Percentiles rank a stretch among this genome's conserved stretches.
phyloP scores from a whole-genome alignment of 345 rosid species.

The Acer saccharum region DNA sequence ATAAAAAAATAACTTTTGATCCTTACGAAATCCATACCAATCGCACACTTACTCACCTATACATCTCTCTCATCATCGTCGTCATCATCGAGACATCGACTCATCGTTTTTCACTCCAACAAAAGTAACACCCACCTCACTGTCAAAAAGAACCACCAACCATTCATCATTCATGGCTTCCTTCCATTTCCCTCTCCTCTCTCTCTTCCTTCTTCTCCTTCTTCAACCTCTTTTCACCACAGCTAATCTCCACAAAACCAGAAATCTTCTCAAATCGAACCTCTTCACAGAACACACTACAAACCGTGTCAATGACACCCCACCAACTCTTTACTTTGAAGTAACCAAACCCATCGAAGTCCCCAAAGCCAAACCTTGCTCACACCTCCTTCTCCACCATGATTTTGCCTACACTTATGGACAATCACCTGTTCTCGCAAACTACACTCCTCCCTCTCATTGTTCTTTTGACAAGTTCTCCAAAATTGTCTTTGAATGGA shows the following conservation, averaged over 20 bases:
- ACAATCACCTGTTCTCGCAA: slow-evolving; percentile 65
- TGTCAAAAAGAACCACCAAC: slow-evolving; percentile 1
- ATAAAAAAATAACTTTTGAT: too few species aligned
- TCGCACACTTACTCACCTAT: too few species aligned
- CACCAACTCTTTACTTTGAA: slow-evolving; percentile 73
- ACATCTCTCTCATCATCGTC: too few species aligned
- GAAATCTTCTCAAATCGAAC: slow-evolving; percentile 36
- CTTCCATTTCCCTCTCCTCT: slow-evolving; percentile 26
- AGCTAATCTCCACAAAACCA: slow-evolving; percentile 47
- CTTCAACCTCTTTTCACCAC: slow-evolving; percentile 26
- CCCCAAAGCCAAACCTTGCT: slow-evolving; percentile 51
- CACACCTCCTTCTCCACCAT: slow-evolving; percentile 57
- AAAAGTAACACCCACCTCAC: too few species aligned
- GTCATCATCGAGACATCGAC: too few species aligned
- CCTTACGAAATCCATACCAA: too few species aligned
- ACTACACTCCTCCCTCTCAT: slow-evolving; percentile 65
- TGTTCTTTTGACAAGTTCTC: slow-evolving; percentile 57
- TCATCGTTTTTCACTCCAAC: too few species aligned
- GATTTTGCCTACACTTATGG: slow-evolving; percentile 73
- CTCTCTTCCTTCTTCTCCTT: slow-evolving; percentile 21
- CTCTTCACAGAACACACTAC: slow-evolving; percentile 30
- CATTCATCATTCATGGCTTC: slow-evolving; percentile 55
- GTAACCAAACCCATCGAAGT: slow-evolving; percentile 60
- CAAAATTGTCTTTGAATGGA: slow-evolving; percentile 77
- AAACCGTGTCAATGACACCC: slow-evolving; percentile 24